Evolutionary conservation across 78 protist genomes (phyloP).

Genomic region (Speleostelium caveatum): DNA sequence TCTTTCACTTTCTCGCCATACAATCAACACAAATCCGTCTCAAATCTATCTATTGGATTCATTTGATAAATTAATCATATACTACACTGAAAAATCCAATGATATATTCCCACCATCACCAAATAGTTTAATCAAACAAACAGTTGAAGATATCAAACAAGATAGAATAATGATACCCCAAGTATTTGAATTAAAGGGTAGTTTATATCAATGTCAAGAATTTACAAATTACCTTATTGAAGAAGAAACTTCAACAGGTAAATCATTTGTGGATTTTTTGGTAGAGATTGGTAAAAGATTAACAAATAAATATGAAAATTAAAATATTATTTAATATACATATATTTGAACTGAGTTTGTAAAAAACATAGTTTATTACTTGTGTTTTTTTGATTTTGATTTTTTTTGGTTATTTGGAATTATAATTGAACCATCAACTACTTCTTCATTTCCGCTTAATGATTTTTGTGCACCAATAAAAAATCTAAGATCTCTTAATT

Average conservation of each 20-base stretch:
- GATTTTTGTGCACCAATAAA: slow-evolving; percentile 79
- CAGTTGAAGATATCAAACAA: slow-evolving; percentile 38
- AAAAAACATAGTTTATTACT: background rate
- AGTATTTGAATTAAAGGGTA: slow-evolving; percentile 13
- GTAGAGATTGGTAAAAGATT: background rate
- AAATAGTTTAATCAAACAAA: slow-evolving; percentile 34
- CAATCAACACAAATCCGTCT: background rate
- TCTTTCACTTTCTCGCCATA: slow-evolving; percentile 27
- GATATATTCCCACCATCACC: slow-evolving; percentile 59
- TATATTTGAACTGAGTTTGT: background rate
- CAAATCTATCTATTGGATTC: slow-evolving; percentile 50
- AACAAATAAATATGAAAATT: background rate
- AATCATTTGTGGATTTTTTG: slow-evolving; percentile 5
- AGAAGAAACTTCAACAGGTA: slow-evolving; percentile 30
- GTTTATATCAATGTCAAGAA: background rate
- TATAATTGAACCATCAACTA: slow-evolving; percentile 48
- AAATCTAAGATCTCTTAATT: slow-evolving; percentile 64
- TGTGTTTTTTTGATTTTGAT: background rate
- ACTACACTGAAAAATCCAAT: background rate
- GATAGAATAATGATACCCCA: slow-evolving; percentile 16
- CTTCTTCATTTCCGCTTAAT: slow-evolving; percentile 47
- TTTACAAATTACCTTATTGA: slow-evolving; percentile 37
- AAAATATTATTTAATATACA: no score
- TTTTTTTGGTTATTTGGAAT: slow-evolving; percentile 3
- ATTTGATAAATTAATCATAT: slow-evolving; percentile 31